A percentile compares a stretch with the other conserved stretches of the same genome.
phyloP scores from a whole-genome alignment of 768 basidiomycete genomes.

The Kwoniella sp. region DNA sequence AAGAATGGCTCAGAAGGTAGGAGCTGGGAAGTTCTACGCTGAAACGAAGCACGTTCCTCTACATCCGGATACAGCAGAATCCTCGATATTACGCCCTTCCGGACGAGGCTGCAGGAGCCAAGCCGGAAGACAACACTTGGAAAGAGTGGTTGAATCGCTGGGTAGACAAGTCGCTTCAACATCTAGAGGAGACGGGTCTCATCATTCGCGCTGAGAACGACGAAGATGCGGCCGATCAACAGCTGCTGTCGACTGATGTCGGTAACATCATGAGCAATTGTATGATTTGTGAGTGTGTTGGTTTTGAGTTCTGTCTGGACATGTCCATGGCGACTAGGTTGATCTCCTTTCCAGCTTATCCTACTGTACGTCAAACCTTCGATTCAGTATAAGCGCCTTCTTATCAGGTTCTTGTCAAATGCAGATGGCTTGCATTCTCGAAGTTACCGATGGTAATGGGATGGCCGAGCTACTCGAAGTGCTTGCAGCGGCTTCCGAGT shows the following conservation, averaged over 20 bases:
- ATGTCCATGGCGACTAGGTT: not conserved
- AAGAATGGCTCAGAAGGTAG: slow-evolving; percentile 61
- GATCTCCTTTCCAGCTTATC: not conserved
- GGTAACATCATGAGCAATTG: slow-evolving; percentile 33
- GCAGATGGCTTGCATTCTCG: too few species aligned
- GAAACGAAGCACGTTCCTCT: slow-evolving; percentile 71
- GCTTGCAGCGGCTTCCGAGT: slow-evolving; percentile 32
- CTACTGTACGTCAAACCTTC: not conserved
- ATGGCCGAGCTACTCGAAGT: not conserved
- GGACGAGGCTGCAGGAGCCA: slow-evolving; percentile 37
- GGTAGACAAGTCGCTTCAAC: slow-evolving; percentile 52
- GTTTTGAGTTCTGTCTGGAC: not conserved
- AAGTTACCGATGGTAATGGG: too few species aligned
- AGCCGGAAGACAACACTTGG: slow-evolving; percentile 61
- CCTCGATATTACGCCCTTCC: slow-evolving; percentile 68
- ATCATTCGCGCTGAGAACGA: slow-evolving; percentile 60
- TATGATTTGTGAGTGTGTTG: slow-evolving; percentile 28
- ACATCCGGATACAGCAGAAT: slow-evolving; percentile 77
- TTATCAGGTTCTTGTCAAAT: too few species aligned
- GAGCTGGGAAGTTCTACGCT: not conserved
- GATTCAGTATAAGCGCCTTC: too few species aligned
- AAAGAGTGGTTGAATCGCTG: slow-evolving; percentile 64
- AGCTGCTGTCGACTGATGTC: slow-evolving; percentile 55
- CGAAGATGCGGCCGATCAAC: slow-evolving; percentile 45
- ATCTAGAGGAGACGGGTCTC: slow-evolving; percentile 51